Base-by-base conservation (phyloP, 2,329 filamentous ascomycete species). In the Diaporthe caulivora region DNA sequence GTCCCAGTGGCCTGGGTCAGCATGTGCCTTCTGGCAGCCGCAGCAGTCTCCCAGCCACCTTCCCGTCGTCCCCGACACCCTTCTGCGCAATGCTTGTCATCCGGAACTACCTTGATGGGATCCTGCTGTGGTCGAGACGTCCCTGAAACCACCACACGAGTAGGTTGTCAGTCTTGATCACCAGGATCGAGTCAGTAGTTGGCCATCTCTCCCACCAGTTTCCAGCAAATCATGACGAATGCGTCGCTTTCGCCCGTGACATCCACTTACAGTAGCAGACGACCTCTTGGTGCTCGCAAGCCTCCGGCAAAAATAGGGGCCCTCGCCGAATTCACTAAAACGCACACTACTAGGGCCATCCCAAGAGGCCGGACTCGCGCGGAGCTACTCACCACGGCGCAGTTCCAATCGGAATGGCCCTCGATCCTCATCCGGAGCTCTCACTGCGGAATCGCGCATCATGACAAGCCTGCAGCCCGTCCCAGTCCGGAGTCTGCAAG, bases 361-460 rank as follows among this genome's bases (percentile, higher is more conserved):
- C 54, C 42, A 58, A 70, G 34, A 70, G 34, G 37, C 40, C 31
- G 44, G 51, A 58, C 55, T 58, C 54, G 24, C 42, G 40, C 34
- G 68, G 53, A 49, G 55, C 68, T 70, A 60, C 42, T 58, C 29
- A 40, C 9, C 54, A 40, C 7, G 10, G 31, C 40, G 47, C 18
- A 40, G 62, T 44, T 49, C 68, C 68, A 70, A 70, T 70, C 68
- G 68, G 68, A 70, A 70, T 17, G 44, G 29, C 53, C 68, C 21
- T 55, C n/a, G 21, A 51, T 26, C 54, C 31, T 60, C 42, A 51
- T 34, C 68, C 68, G 68, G 42, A 51, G 54, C 68, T 40, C 54
- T 49, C 34, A 29, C 21, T 18, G 21, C 29, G 26, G 17, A 34
- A 37, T 13, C 34, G 24, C 29, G 11, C 29, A 26, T 18, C 40